These are phyloP conservation scores for Penicillium malachiteum DNA, from an alignment of 495 filamentous ascomycete genomes.

Conservation along the genomic window DNA sequence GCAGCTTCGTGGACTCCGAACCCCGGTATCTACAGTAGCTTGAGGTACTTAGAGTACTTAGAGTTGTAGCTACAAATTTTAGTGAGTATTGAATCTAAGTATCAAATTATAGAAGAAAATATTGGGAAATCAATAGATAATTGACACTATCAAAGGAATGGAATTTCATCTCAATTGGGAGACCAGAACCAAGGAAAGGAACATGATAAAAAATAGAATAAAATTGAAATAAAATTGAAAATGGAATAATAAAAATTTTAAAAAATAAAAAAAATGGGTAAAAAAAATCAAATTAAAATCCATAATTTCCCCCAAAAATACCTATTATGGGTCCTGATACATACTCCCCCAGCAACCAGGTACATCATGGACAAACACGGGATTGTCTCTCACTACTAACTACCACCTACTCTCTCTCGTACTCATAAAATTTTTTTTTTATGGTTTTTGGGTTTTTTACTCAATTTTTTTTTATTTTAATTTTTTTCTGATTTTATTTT, in stretches of 20 bases:
- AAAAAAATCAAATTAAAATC: conserved; percentile 2
- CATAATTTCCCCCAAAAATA: not conserved
- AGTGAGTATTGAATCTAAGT: too few species aligned
- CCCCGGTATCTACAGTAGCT: too few species aligned
- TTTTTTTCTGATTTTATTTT: conserved; percentile 16
- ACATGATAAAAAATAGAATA: not conserved
- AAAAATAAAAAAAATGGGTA: not conserved
- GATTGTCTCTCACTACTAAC: not conserved
- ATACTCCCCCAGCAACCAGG: conserved; percentile 16
- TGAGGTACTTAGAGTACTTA: too few species aligned
- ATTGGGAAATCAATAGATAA: too few species aligned
- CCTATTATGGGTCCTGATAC: not conserved
- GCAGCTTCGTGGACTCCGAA: not conserved
- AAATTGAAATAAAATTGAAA: not conserved
- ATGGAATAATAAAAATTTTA: too few species aligned
- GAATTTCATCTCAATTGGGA: not conserved
- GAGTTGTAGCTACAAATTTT: too few species aligned
- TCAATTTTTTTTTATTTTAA: conserved; percentile 13
- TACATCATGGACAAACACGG: conserved; percentile 11
- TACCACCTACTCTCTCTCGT: not conserved
- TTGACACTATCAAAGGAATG: too few species aligned
- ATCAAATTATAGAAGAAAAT: too few species aligned
- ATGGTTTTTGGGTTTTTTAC: conserved; percentile 11
- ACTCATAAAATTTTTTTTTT: not conserved
- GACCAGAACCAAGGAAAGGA: not conserved